Conservation (phyloP, 208 protist genomes). For the Novymonas esmeraldas region DNA sequence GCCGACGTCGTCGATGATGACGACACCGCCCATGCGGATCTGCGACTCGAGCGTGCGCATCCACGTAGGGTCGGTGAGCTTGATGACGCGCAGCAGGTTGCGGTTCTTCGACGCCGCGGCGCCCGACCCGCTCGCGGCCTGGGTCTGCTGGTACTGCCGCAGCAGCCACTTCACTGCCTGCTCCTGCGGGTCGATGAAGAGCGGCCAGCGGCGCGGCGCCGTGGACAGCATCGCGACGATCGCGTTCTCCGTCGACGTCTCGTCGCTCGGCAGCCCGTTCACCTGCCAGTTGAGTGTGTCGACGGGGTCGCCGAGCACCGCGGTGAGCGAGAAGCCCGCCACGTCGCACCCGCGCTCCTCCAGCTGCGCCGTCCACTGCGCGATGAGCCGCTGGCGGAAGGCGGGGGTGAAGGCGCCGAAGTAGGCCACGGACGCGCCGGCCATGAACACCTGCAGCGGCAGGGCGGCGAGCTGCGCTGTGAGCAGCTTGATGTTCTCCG, state of each 20-base stretch:
- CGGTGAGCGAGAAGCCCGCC: conserved; percentile 40
- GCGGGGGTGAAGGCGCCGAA: conserved; percentile 94
- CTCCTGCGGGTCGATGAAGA: conserved; percentile 97
- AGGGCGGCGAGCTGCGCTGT: conserved; percentile 71
- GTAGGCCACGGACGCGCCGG: conserved; percentile 95
- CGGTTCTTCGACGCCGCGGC: conserved; percentile 28
- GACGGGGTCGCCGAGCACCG: conserved; percentile 93
- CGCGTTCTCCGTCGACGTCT: conserved; percentile 96
- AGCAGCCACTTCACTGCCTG: conserved; percentile 95
- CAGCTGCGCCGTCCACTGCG: conserved; percentile 72
- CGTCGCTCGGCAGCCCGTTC: conserved; percentile 95
- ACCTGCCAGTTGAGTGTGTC: conserved; percentile 97
- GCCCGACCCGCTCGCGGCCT: conserved; percentile 22
- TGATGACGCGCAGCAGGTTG: conserved; percentile 80
- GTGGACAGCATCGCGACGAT: conserved; percentile 89
- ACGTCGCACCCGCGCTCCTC: conserved; percentile 60
- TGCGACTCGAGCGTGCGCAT: conserved; percentile 92
- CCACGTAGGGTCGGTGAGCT: conserved; percentile 91
- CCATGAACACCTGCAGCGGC: conserved; percentile 94
- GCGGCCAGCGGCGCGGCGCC: conserved; percentile 91
- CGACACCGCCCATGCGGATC: conserved; percentile 92
- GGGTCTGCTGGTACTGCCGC: conserved; percentile 64
- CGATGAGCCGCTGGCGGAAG: conserved; percentile 91
- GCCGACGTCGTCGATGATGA: conserved; percentile 95
- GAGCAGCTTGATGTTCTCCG: conserved; percentile 88